A percentile compares a stretch with the other conserved stretches of the same genome.
These are phyloP conservation scores for Pestalotiopsis sp. DNA, from an alignment of 2,329 filamentous ascomycete genomes.

Conservation along the genomic window DNA sequence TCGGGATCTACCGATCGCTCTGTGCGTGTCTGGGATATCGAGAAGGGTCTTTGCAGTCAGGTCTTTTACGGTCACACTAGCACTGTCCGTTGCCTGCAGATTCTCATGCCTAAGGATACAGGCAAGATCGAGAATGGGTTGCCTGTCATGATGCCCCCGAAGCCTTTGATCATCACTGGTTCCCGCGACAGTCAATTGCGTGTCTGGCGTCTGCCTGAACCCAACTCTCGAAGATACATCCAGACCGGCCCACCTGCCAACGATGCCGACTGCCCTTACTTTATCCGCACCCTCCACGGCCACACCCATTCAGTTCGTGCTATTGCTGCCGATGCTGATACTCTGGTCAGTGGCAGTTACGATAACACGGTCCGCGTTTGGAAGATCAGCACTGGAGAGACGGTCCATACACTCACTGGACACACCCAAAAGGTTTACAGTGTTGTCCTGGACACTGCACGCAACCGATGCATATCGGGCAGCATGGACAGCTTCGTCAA, in stretches of 20 bases:
- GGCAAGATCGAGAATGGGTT: constrained; percentile 73
- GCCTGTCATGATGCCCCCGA: constrained; percentile 86
- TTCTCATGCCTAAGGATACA: constrained; percentile 83
- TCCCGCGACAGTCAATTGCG: constrained; percentile 92
- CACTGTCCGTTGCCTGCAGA: constrained; percentile 93
- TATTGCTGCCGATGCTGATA: constrained; percentile 93
- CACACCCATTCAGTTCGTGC: constrained; percentile 94
- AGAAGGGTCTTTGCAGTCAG: constrained; percentile 88
- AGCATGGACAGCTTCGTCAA: constrained; percentile 99
- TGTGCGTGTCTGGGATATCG: constrained; percentile 99
- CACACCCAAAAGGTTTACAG: constrained; percentile 96
- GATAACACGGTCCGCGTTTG: constrained; percentile 94
- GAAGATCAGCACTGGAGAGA: constrained; percentile 95
- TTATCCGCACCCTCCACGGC: constrained; percentile 82
- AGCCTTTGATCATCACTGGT: constrained; percentile 95
- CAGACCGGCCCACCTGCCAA: constrained; percentile 76
- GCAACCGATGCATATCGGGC: constrained; percentile 94
- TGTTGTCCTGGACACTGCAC: constrained; percentile 88
- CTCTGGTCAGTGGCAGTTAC: constrained; percentile 95
- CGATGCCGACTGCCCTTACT: constrained; percentile 87
- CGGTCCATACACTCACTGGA: constrained; percentile 80
- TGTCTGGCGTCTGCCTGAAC: constrained; percentile 90
- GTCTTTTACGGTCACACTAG: constrained; percentile 98
- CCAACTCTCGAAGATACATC: constrained; percentile 76
- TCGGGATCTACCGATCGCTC: constrained; percentile 96